Evolutionary conservation across 2,329 filamentous ascomycete genomes (phyloP), one percentile per base, ranked within the genome.

Genomic region (Xylaria sp.): DNA sequence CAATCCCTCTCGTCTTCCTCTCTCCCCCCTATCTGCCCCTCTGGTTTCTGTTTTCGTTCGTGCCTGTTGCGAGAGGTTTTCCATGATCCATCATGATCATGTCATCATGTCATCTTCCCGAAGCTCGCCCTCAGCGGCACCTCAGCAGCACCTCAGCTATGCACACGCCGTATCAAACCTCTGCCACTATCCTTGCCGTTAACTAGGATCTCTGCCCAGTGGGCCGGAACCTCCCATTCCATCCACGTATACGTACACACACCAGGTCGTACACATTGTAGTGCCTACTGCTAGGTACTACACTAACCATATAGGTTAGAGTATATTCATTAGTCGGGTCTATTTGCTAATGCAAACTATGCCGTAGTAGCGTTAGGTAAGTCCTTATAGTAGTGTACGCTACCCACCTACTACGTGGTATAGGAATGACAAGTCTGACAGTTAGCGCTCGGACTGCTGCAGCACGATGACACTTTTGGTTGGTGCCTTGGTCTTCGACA

Each of bases 191-290:
- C 63, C 69, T 70, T 73, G 74, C 69, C 65, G 65, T 60, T 66
- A 67, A 69, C 72, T 62, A 68, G 73, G 73, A 71, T 73, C 65
- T 66, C 73, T 72, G 71, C 69, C 68, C 29, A 71, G 73, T 75
- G 74, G 70, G 67, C 50, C 66, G 54, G 68, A 60, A 61, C 44
- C 54, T 65, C 66, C 51, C 47, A 54, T 35, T 53, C 16, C 53
- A 57, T 44, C 18, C 37, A 40, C 35, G 5, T n/a, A 50, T n/a
- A 5, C 37, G 32, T 40, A 13, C 35, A 6, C 27, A 18, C n/a
- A 8, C n/a, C 18, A 44, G 16, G 40, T 5, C 18, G 5, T 18
- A n/a, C 40, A 21, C 42, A n/a, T 44, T 44, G 42, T 16, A 44
- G 40, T 42, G 40, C 16, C 37, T 40, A 44, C 18, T 44, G 42